Base-by-base conservation (phyloP, 108 stramenopile species). In the Pseudonitzschia multiseries region DNA sequence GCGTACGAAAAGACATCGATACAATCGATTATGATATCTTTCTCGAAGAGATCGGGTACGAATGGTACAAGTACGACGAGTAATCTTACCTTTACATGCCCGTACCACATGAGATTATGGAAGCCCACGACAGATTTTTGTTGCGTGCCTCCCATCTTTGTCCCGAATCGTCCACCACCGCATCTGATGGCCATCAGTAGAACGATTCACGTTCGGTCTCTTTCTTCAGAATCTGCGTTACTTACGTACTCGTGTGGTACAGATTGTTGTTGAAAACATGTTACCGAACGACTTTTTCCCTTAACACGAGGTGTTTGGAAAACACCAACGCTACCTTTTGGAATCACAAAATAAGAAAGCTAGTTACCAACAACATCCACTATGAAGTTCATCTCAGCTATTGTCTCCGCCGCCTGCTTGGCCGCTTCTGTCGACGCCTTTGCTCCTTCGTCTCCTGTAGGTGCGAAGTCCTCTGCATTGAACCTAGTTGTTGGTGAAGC, bases 401-500 rank as follows among this genome's bases (percentile, higher is more conserved):
- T 71, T 61, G 42, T 65, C 44, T 40, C 57, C 29, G 33, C 63
- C n/a, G 46, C 63, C 0, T 67, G 43, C 51, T 33, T 73, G 46
- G 50, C 65, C 12, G 32, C 44, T 15, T 51, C 63, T 12, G 86
- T 86, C 6, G 53, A 70, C 18, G 91, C 89, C 1, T 92, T 92
- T 65, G 83, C 84, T 27, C 84, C 88, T n/a, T 28, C 50, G 51
- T 42, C 65, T 8, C 71, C 69, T 8, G 22, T 68, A n/a, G n/a
- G 48, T 27, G 28, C 57, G 8, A 20, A 17, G 14, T 74, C 73
- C 31, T 70, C 85, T 18, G 77, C 83, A 14, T 70, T 92, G 14
- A 79, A 90, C 63, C 78, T 92, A 31, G 78, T 78, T 10, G 87
- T 89, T 22, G 91, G 91, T 33, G 88, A 92, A 61, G 76, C 79